Conservation (phyloP, 768 basidiomycete genomes). For the Tulasnella sp. region DNA sequence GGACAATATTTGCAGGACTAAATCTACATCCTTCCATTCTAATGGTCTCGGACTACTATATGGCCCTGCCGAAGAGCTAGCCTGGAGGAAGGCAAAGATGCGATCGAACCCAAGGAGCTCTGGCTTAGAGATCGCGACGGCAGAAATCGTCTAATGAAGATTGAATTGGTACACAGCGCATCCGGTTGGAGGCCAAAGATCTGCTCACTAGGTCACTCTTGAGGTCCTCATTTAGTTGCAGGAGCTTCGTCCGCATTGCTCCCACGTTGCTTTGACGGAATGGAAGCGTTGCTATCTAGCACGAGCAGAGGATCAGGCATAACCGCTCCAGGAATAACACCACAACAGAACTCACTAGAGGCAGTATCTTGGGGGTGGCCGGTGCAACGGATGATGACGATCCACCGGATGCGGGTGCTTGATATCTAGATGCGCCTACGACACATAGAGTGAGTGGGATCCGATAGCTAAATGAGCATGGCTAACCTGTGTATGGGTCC, state of each 20-base stretch:
- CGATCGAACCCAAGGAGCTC: not conserved
- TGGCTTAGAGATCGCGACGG: not conserved
- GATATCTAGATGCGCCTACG: conserved; percentile 53
- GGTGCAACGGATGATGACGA: conserved; percentile 24
- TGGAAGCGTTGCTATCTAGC: conserved; percentile 50
- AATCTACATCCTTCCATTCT: not conserved
- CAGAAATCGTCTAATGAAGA: not conserved
- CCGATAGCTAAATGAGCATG: too few species aligned
- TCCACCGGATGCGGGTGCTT: conserved; percentile 31
- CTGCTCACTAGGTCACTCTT: conserved; percentile 55
- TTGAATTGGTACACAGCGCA: not conserved
- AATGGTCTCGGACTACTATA: conserved; percentile 16
- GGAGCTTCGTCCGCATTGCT: conserved; percentile 70
- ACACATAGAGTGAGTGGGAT: too few species aligned
- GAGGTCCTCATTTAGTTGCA: conserved; percentile 61
- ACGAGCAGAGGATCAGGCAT: not conserved
- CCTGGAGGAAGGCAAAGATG: not conserved
- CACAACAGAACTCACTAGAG: not conserved
- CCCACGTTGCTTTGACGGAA: conserved; percentile 78
- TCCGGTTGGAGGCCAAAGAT: not conserved
- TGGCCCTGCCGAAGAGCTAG: conserved; percentile 18
- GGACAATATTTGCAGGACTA: conserved; percentile 7
- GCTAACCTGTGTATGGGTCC: not conserved
- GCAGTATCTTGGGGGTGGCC: conserved; percentile 22
- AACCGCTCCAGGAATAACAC: not conserved